Evolutionary conservation across 148 eudicot genomes (phyloP).

Genomic region (Amaranthus cruentus): DNA sequence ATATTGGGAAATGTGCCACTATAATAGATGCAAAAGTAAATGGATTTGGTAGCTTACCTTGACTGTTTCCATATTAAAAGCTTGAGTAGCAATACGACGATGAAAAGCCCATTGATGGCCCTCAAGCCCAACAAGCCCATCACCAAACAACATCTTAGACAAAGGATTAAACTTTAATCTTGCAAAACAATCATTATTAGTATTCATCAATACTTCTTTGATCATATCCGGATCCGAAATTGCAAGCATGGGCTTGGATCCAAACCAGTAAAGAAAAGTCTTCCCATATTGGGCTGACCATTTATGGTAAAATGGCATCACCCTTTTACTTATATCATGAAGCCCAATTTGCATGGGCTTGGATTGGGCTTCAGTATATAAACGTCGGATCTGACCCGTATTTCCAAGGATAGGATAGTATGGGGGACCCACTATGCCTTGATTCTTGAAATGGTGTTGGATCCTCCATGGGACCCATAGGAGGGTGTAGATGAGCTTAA

Average conservation of each 20-base stretch:
- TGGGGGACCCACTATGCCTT: slow-evolving; percentile 53
- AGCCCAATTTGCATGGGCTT: slow-evolving; percentile 18
- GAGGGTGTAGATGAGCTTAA: slow-evolving; percentile 32
- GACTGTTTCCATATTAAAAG: slow-evolving; percentile 49
- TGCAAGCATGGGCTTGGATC: slow-evolving; percentile 53
- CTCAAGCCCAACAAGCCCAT: slow-evolving; percentile 52
- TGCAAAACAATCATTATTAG: slow-evolving; percentile 29
- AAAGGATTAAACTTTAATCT: slow-evolving; percentile 46
- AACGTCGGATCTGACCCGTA: slow-evolving; percentile 43
- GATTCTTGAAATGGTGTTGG: slow-evolving; percentile 43
- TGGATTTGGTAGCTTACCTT: no score
- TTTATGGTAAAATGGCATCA: slow-evolving; percentile 51
- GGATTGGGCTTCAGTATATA: slow-evolving; percentile 52
- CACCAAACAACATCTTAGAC: slow-evolving; percentile 47
- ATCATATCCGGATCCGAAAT: slow-evolving; percentile 56
- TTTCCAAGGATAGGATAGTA: slow-evolving; percentile 59
- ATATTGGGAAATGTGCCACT: no score
- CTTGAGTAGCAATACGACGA: slow-evolving; percentile 59
- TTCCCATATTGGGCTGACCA: slow-evolving; percentile 65
- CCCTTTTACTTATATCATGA: slow-evolving; percentile 46
- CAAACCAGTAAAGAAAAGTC: slow-evolving; percentile 71
- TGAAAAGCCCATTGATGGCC: slow-evolving; percentile 73
- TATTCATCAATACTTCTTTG: slow-evolving; percentile 48
- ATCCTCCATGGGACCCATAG: slow-evolving; percentile 52
- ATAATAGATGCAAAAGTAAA: no score